Percentiles rank a stretch among this genome's conserved stretches.
These are phyloP conservation scores for Tricholoma sp. DNA, from an alignment of 768 basidiomycete genomes.

Conservation along the genomic window DNA sequence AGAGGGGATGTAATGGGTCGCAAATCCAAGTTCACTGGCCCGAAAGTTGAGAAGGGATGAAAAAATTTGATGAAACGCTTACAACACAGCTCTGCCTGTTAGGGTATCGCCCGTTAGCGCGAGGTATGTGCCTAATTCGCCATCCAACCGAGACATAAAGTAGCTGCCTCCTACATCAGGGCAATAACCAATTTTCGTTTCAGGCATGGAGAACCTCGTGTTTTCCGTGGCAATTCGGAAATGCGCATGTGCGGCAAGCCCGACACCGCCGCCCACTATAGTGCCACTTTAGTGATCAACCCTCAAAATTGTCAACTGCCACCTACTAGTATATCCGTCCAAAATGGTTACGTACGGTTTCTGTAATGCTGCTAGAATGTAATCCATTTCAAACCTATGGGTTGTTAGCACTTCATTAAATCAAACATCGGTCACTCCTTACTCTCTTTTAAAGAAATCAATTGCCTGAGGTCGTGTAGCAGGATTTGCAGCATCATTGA, in stretches of 20 bases:
- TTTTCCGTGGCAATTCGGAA: slow-evolving; percentile 94
- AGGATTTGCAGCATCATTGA: slow-evolving; percentile 43
- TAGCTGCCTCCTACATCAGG: slow-evolving; percentile 93
- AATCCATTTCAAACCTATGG: slow-evolving; percentile 75
- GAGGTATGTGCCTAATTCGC: slow-evolving; percentile 90
- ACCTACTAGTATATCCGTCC: slow-evolving; percentile 88
- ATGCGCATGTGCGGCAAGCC: slow-evolving; percentile 75
- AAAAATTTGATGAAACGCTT: slow-evolving; percentile 27
- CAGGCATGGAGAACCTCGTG: slow-evolving; percentile 93
- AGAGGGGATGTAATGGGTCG: slow-evolving; percentile 89
- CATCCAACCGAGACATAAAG: slow-evolving; percentile 87
- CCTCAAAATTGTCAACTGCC: slow-evolving; percentile 8
- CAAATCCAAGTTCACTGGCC: slow-evolving; percentile 81
- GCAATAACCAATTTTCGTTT: slow-evolving; percentile 85
- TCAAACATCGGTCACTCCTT: slow-evolving; percentile 13
- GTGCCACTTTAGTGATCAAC: slow-evolving; percentile 5
- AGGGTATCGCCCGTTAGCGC: slow-evolving; percentile 74
- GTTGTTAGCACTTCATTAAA: slow-evolving; percentile 9
- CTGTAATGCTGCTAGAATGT: slow-evolving; percentile 56
- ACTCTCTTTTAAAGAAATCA: slow-evolving; percentile 90
- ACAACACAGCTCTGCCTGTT: slow-evolving; percentile 83
- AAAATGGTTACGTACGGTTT: slow-evolving; percentile 92
- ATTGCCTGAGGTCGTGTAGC: slow-evolving; percentile 59
- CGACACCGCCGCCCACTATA: slow-evolving; percentile 93
- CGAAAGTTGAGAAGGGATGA: background rate